Evolutionary conservation across 2,329 filamentous ascomycete genomes (phyloP).

Genomic region (Harringtonia aguacate): DNA sequence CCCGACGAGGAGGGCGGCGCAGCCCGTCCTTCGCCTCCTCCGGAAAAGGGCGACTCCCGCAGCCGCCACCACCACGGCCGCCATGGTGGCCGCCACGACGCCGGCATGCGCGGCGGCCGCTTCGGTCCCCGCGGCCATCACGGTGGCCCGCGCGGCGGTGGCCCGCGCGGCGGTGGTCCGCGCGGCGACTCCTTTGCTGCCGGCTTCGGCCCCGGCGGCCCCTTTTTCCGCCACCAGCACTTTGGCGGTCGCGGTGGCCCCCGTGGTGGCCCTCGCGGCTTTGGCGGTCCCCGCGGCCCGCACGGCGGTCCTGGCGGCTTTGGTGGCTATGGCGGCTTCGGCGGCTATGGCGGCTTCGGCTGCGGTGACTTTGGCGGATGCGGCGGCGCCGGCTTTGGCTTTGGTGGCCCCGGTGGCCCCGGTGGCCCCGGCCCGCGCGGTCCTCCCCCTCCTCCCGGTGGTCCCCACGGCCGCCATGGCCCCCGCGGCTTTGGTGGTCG

Average conservation of each 20-base stretch:
- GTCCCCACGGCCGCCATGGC: neutral
- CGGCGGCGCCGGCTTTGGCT: no score
- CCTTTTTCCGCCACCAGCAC: constrained; percentile 4
- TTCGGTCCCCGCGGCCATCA: neutral
- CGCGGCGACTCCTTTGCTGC: neutral
- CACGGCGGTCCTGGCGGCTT: neutral
- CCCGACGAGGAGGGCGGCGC: neutral
- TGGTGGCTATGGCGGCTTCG: no score
- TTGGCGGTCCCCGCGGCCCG: neutral
- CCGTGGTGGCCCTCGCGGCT: neutral
- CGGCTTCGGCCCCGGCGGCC: constrained; percentile 1
- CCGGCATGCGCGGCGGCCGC: constrained; percentile 1
- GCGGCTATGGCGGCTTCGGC: no score
- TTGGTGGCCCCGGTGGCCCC: no score
- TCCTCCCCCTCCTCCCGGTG: no score
- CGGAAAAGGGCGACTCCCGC: constrained; percentile 17
- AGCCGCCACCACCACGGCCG: constrained; percentile 14
- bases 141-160: constrained; percentile 5
- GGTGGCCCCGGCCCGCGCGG: no score
- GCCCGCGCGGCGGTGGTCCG: neutral
- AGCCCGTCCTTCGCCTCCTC: neutral
- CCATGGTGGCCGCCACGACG: constrained; percentile 1
- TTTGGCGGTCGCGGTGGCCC: constrained; percentile 6
- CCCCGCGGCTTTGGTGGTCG: constrained; percentile 1
- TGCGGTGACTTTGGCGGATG: no score